Percentiles rank a stretch among this genome's conserved stretches.
Conservation (phyloP, 2,329 filamentous ascomycete genomes). For the Calonectria pteridis region DNA sequence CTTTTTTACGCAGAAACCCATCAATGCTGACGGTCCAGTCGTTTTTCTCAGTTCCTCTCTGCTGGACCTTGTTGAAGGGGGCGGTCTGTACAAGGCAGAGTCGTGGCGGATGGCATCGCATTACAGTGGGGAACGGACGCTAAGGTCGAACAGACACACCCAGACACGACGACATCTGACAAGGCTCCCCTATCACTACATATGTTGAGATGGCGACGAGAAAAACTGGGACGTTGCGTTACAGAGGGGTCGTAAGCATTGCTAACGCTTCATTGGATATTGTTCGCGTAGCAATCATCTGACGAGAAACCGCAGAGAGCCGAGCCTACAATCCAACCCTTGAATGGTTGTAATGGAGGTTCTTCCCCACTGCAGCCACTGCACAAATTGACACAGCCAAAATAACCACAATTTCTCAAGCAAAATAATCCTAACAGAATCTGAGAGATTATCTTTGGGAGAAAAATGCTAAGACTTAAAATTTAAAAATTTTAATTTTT, state of each 20-base stretch:
- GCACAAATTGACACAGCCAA: too few species aligned
- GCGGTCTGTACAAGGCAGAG: slow-evolving; percentile 11
- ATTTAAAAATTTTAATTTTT: too few species aligned
- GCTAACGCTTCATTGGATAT: neutral
- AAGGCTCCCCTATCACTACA: neutral
- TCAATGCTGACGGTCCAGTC: slow-evolving; percentile 1
- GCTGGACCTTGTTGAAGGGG: slow-evolving; percentile 1
- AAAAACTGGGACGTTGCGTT: neutral
- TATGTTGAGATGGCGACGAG: neutral
- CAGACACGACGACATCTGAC: slow-evolving; percentile 10
- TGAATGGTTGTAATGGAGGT: too few species aligned
- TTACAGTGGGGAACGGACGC: slow-evolving; percentile 10
- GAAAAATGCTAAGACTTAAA: too few species aligned
- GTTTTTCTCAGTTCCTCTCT: neutral
- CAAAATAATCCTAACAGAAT: too few species aligned
- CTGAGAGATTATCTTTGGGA: too few species aligned
- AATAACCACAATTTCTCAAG: too few species aligned
- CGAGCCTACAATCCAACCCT: too few species aligned
- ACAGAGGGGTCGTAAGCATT: neutral
- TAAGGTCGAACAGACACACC: slow-evolving; percentile 7
- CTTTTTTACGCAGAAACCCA: slow-evolving; percentile 23
- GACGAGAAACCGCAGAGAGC: neutral
- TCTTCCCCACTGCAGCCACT: too few species aligned
- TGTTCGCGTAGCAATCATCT: too few species aligned
- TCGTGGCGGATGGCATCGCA: slow-evolving; percentile 6